Base-by-base conservation (phyloP, 2,329 filamentous ascomycete genomes). In the Pseudogymnoascus sp. region DNA sequence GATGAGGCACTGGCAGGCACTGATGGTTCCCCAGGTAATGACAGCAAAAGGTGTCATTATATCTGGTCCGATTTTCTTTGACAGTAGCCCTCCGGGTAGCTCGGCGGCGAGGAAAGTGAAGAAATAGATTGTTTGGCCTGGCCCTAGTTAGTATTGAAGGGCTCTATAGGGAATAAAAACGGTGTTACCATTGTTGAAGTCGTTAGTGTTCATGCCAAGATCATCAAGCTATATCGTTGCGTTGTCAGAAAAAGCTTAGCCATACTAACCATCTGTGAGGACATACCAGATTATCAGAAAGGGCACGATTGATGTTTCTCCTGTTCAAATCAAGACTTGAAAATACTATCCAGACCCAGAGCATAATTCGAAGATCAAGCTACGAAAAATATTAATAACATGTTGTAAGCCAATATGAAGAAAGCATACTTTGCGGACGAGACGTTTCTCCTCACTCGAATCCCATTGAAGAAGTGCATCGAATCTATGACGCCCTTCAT, bases 81-180 rank as follows among this genome's bases (percentile, higher is more conserved):
- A 79, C n/a, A 86, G 67, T 6, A 87, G 75, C 65, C 85, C 82
- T 0, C 82, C 85, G 0, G 84, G 84, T 1, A 87, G 73, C 66
- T 86, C 84, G 0, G 83, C 81, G 4, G 77, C 71, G 1, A 85
- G 70, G 64, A 85, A 85, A 0, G 76, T 75, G 3, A 82, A 69
- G 1, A 77, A 73, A 64, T 82, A 84, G 59, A 84, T 76, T 0
- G 79, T 82, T 63, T 82, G 78, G 4, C 40, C 52, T 52, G 25
- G 4, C 5, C 6, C 13, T n/a, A 1, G 31, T 59, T 59, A 59
- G n/a, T 25, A 59, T 25, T 2, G 31, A 29, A 37, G 2, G n/a
- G n/a, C 18, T 15, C 9, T 18, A 21, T 39, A 0, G n/a, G 12
- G 36, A 21, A 5, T 9, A 10, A 29, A 18, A 48, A 7, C 15